Conservation (phyloP, 2,329 filamentous ascomycete genomes). For the Pseudogymnoascus destructans region DNA sequence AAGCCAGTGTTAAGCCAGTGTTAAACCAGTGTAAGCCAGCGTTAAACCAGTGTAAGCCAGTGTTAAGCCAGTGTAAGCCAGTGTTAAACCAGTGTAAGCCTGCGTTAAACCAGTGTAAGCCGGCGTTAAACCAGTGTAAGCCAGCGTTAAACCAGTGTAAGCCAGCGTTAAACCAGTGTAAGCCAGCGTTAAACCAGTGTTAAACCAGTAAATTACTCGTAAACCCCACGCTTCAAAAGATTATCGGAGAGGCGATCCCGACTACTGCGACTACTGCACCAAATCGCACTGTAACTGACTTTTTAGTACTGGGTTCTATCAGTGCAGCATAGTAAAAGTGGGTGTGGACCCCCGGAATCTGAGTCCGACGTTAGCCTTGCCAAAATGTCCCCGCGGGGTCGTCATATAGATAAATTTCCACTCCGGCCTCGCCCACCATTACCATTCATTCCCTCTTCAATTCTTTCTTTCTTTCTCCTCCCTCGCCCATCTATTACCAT, state of each 20-base stretch:
- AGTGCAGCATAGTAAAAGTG: not conserved
- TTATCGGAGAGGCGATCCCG: slow-evolving; percentile 4
- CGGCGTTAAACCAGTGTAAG: not conserved
- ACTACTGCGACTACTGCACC: not conserved
- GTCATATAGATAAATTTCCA: slow-evolving; percentile 9
- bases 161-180: not conserved
- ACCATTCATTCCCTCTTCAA: not conserved
- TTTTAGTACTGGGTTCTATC: not conserved
- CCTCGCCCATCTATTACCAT: not conserved
- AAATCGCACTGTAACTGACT: no score
- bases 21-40: not conserved
- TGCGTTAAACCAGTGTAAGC: no score
- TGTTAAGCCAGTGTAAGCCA: no score
- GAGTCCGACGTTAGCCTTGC: slow-evolving; percentile 7
- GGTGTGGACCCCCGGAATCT: slow-evolving; percentile 4
- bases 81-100: not conserved
- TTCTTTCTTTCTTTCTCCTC: not conserved
- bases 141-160: no score
- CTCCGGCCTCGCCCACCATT: not conserved
- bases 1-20: no score
- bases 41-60: not conserved
- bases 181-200: not conserved
- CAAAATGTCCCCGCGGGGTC: slow-evolving; percentile 7
- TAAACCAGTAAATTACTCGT: not conserved
- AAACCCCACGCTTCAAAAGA: not conserved